Evolutionary conservation across 148 eudicot genomes (phyloP), one percentile per base, ranked within the genome.

Genomic region (Chenopodium album): DNA sequence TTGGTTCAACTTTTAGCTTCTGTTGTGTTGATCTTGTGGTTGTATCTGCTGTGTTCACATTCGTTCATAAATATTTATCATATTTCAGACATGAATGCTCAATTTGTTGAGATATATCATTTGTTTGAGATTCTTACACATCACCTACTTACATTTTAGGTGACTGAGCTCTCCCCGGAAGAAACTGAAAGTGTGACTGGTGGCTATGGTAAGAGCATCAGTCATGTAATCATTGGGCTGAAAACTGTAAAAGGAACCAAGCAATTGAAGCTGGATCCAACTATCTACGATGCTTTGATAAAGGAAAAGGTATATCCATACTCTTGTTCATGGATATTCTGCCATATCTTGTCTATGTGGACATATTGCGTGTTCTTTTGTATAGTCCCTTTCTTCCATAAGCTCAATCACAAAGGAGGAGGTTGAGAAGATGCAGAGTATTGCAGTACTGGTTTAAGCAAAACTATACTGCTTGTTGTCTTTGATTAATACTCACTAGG

Each of bases 201-300:
- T 82, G 99, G 99, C 78, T 97, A 94, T 79, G 98, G 99, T 68
- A 97, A 94, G 88, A 90, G 93, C 86, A 97, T 97, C 80, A 92
- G 97, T 85, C 94, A 97, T 90, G 99, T 97, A 73, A 92, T 94
- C 48, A 91, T 94, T 85, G 99, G 98, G 77, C 81, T 97, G 81
- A 97, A 97, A 89, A 92, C 98, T 71, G 97, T 94, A 44, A 97
- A 92, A 87, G 99, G 99, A 84, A 97, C 98, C 77, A 94, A 94
- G 87, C 98, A 92, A 76, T 85, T 97, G 89, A 94, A 91, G 94
- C 81, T 97, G 84, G 98, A 97, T 80, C 98, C 99, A 71, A 97
- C 97, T 31, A 94, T 97, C 69, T 97, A 97, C 79, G 99, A 97
- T 85, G 98, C 99, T 60, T 86, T 97, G 83, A 93, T 97, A 41